These are phyloP conservation scores for Plenodomus lindquistii DNA, from an alignment of 2,329 filamentous ascomycete genomes.

Conservation along the genomic window DNA sequence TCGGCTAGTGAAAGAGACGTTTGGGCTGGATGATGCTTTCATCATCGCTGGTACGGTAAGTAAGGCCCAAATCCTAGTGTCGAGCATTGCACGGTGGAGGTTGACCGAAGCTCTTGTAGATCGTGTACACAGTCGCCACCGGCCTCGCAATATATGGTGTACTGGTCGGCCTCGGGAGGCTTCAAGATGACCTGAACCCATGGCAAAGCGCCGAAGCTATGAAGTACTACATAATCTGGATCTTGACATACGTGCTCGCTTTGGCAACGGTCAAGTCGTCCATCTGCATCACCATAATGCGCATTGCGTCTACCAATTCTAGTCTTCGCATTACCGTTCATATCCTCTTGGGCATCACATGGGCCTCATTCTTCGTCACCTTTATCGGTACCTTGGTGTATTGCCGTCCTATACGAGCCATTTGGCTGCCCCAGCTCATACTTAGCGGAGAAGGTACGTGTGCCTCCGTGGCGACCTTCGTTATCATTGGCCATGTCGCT, in stretches of 20 bases:
- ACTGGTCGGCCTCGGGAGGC: constrained; percentile 22
- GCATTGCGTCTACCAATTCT: constrained; percentile 25
- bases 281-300: constrained; percentile 28
- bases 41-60: constrained; percentile 19
- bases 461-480: constrained; percentile 19
- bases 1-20: constrained; percentile 17
- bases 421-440: constrained; percentile 17
- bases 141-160: constrained; percentile 19
- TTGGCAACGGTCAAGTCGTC: constrained; percentile 28
- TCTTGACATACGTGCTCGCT: constrained; percentile 26
- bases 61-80: not conserved
- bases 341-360: constrained; percentile 18
- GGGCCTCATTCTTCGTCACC: constrained; percentile 26
- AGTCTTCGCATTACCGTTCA: constrained; percentile 19
- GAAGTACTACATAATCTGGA: constrained; percentile 33
- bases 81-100: too few relatives aligned
- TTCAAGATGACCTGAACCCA: constrained; percentile 18
- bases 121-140: constrained; percentile 14
- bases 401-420: constrained; percentile 18
- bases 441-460: constrained; percentile 17
- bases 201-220: constrained; percentile 24
- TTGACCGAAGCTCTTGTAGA: constrained; percentile 6
- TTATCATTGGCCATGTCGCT: constrained; percentile 25
- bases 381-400: constrained; percentile 24
- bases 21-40: constrained; percentile 23